Percentiles rank a stretch among this genome's conserved stretches.
Evolutionary conservation across 2,329 filamentous ascomycete species (phyloP).

Genomic region (Elsinoe fawcettii): DNA sequence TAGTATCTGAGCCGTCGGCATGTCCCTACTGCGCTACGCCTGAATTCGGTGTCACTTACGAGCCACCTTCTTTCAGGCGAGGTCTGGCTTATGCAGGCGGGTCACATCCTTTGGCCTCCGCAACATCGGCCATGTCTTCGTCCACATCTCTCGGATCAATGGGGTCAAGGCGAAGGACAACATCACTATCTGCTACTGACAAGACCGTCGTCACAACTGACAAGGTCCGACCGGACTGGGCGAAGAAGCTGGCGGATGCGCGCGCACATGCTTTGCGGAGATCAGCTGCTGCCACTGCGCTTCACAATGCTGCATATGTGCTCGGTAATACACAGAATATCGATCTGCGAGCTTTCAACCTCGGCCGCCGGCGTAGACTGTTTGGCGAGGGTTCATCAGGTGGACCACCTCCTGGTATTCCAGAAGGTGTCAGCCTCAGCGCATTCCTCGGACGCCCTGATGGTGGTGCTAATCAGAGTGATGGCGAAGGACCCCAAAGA

Average conservation of each 20-base stretch:
- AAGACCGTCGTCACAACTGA: constrained; percentile 88
- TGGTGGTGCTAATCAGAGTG: constrained; percentile 18
- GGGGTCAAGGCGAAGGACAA: constrained; percentile 50
- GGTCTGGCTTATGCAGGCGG: constrained; percentile 61
- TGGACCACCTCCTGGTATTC: constrained; percentile 36
- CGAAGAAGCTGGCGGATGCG: constrained; percentile 76
- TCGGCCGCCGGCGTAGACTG: constrained; percentile 42
- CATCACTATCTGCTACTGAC: constrained; percentile 71
- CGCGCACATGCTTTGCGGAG: constrained; percentile 76
- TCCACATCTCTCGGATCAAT: constrained; percentile 60
- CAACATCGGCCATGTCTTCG: constrained; percentile 72
- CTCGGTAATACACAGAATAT: constrained; percentile 52
- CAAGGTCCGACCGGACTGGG: constrained; percentile 87
- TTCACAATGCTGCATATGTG: constrained; percentile 91
- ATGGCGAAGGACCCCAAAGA: constrained; percentile 34
- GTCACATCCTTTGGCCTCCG: constrained; percentile 44
- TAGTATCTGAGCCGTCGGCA: constrained; percentile 83
- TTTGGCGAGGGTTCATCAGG: constrained; percentile 42
- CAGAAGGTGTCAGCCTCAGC: constrained; percentile 25
- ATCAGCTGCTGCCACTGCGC: constrained; percentile 83
- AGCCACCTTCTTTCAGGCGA: constrained; percentile 77
- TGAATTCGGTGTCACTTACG: constrained; percentile 94
- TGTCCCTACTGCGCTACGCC: constrained; percentile 94
- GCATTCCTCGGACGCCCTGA: constrained; percentile 28
- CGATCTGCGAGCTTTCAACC: constrained; percentile 44